These are phyloP conservation scores for Thymus quinquecostatus DNA, from an alignment of 257 asterid genomes.

Conservation along the genomic window DNA sequence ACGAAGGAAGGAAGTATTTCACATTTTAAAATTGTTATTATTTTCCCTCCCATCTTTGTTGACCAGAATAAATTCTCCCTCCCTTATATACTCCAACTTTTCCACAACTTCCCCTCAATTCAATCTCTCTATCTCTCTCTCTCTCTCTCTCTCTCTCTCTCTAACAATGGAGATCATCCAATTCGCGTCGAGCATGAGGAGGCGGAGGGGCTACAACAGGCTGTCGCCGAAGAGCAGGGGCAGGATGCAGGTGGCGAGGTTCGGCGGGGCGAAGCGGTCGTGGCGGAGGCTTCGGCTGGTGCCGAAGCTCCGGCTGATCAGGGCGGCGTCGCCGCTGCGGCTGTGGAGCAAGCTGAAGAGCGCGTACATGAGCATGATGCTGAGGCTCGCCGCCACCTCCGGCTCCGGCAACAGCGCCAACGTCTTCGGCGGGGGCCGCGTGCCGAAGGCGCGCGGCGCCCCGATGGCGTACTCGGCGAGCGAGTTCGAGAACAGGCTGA, in stretches of 20 bases:
- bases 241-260: slow-evolving; percentile 33
- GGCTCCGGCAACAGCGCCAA: slow-evolving; percentile 34
- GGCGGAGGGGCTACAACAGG: slow-evolving; percentile 54
- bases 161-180: slow-evolving; percentile 38
- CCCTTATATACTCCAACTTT: slow-evolving; percentile 23
- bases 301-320: slow-evolving; percentile 48
- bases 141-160: slow-evolving; percentile 24
- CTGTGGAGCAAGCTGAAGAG: slow-evolving; percentile 48
- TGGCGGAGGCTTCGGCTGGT: slow-evolving; percentile 53
- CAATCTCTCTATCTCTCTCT: background rate
- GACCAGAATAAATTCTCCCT: slow-evolving; percentile 25
- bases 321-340: slow-evolving; percentile 45
- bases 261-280: slow-evolving; percentile 47
- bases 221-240: slow-evolving; percentile 32
- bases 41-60: slow-evolving; percentile 27
- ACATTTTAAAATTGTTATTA: background rate
- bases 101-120: slow-evolving; percentile 2
- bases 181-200: slow-evolving; percentile 34
- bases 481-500: slow-evolving; percentile 58
- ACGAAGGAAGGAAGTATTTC: background rate
- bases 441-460: slow-evolving; percentile 39
- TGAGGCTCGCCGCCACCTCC: slow-evolving; percentile 33
- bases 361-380: slow-evolving; percentile 56
- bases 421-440: slow-evolving; percentile 39
- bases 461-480: slow-evolving; percentile 32